phyloP scores from a whole-genome alignment of 345 rosid species.

The Cardamine resedifolia region DNA sequence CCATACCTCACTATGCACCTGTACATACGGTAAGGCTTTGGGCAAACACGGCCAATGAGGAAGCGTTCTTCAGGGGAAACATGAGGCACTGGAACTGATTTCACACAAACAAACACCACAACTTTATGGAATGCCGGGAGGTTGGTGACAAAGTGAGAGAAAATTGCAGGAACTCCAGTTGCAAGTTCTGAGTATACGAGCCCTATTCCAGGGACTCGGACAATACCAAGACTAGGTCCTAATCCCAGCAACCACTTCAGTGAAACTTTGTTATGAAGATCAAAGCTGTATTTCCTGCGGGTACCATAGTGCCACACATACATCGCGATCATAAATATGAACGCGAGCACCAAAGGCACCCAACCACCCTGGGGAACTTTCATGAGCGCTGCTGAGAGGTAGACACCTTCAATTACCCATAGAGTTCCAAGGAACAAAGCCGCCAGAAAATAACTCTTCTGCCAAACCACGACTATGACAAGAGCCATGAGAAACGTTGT shows the following conservation, averaged over 20 bases:
- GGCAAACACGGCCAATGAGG: slow-evolving; percentile 91
- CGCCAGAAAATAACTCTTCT: slow-evolving; percentile 54
- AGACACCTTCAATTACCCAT: slow-evolving; percentile 73
- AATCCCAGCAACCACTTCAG: slow-evolving; percentile 85
- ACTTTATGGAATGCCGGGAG: slow-evolving; percentile 93
- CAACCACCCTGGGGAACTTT: slow-evolving; percentile 91
- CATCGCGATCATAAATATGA: slow-evolving; percentile 70
- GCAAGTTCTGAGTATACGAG: slow-evolving; percentile 91
- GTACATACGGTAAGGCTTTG: slow-evolving; percentile 92
- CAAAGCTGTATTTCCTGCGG: slow-evolving; percentile 83
- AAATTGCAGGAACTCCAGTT: slow-evolving; percentile 89
- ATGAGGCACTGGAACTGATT: slow-evolving; percentile 90
- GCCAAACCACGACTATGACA: slow-evolving; percentile 80
- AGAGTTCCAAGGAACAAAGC: slow-evolving; percentile 61
- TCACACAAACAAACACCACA: slow-evolving; percentile 87
- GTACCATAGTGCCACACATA: slow-evolving; percentile 93
- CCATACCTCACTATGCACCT: slow-evolving; percentile 96
- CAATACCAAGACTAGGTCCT: slow-evolving; percentile 96
- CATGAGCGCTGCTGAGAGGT: slow-evolving; percentile 77
- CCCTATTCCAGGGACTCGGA: slow-evolving; percentile 95
- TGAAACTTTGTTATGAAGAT: slow-evolving; percentile 94
- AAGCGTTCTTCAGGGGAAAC: slow-evolving; percentile 91
- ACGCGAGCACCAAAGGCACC: slow-evolving; percentile 78
- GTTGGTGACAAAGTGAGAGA: slow-evolving; percentile 95
- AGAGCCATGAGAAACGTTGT: slow-evolving; percentile 93